Conservation (phyloP, 192 early-diverging fungal genomes). For the Coemansia sp. region DNA sequence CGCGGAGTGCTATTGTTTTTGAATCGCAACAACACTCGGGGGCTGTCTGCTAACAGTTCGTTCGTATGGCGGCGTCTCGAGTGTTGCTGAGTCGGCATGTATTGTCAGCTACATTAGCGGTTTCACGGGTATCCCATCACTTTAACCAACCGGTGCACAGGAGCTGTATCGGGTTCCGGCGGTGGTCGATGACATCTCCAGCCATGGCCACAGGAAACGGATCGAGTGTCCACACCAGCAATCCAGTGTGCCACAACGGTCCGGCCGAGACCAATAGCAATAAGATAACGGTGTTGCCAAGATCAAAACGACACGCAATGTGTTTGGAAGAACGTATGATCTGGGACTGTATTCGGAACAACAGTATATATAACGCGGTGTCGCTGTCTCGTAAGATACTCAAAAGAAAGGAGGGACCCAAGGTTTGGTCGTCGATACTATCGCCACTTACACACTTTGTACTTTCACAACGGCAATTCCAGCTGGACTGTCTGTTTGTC, state of each 20-base stretch:
- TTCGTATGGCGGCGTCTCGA: constrained; percentile 13
- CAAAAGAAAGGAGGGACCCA: background rate
- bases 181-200: background rate
- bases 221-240: background rate
- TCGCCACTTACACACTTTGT: constrained; percentile 23
- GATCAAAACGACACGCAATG: background rate
- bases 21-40: background rate
- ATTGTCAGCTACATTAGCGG: constrained; percentile 5
- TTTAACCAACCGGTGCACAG: background rate
- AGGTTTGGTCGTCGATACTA: background rate
- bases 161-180: background rate
- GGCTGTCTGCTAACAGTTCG: background rate
- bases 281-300: background rate
- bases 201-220: background rate
- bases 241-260: background rate
- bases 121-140: background rate
- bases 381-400: constrained; percentile 5
- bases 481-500: constrained; percentile 21
- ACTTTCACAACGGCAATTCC: constrained; percentile 20
- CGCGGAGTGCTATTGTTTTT: background rate
- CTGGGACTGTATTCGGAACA: constrained; percentile 14
- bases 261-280: background rate
- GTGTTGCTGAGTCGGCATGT: constrained; percentile 20
- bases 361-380: constrained; percentile 9
- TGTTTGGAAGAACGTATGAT: constrained; percentile 1